These are phyloP conservation scores for Pythium vanterpoolii DNA, from an alignment of 352 stramenopile species.

Conservation along the genomic window DNA sequence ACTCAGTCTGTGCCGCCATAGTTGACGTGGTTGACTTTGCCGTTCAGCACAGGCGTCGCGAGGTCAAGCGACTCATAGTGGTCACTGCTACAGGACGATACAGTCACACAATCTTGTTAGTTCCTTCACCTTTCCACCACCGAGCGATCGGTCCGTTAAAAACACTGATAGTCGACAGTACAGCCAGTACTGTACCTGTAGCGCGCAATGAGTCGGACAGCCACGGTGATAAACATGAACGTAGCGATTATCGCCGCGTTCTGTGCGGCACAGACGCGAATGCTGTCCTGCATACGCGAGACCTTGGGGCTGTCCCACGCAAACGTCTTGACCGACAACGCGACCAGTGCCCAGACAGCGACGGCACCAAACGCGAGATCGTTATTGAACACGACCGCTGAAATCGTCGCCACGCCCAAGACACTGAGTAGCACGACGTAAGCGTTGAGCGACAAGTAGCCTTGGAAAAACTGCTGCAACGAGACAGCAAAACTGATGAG, in stretches of 20 bases:
- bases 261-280: conserved; percentile 57
- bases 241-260: conserved; percentile 53
- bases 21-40: conserved; percentile 18
- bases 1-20: conserved; percentile 21
- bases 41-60: conserved; percentile 21
- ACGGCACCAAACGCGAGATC: conserved; percentile 62
- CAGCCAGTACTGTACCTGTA: conserved; percentile 15
- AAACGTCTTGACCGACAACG: conserved; percentile 49
- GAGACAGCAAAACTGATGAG: conserved; percentile 68
- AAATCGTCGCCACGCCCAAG: conserved; percentile 51
- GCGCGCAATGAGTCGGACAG: conserved; percentile 14
- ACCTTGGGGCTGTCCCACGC: conserved; percentile 31
- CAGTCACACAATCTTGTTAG: neutral
- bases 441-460: conserved; percentile 49
- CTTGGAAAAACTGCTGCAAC: conserved; percentile 41
- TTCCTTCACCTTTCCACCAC: neutral
- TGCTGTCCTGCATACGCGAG: conserved; percentile 51
- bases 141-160: neutral
- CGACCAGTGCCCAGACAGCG: conserved; percentile 62
- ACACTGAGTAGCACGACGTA: conserved; percentile 62
- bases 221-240: conserved; percentile 60
- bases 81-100: neutral
- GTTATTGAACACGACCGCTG: conserved; percentile 51
- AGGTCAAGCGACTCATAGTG: conserved; percentile 12
- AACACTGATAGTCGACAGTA: too few relatives aligned